A percentile compares a stretch with the other conserved stretches of the same genome.
These are phyloP conservation scores for Claviceps fusiformis DNA, from an alignment of 2,329 filamentous ascomycete genomes.

Conservation along the genomic window DNA sequence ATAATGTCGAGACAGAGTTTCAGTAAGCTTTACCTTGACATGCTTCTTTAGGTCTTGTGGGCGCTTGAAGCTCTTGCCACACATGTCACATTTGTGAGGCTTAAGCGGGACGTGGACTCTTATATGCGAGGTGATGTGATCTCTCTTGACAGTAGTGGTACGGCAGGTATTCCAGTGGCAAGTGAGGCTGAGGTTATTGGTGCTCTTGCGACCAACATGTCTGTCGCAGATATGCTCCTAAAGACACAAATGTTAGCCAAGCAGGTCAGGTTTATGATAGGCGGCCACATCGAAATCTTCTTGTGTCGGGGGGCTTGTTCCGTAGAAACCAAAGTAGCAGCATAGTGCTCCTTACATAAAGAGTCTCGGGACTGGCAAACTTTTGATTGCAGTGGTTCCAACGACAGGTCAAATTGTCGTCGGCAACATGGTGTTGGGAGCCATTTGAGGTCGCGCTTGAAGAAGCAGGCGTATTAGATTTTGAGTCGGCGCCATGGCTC, in stretches of 20 bases:
- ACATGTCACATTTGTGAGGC: constrained; percentile 98
- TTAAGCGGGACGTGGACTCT: constrained; percentile 97
- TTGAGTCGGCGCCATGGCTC: constrained; percentile 30
- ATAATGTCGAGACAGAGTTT: neutral
- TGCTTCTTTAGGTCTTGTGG: constrained; percentile 99
- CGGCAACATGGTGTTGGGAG: constrained; percentile 27
- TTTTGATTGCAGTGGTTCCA: constrained; percentile 47
- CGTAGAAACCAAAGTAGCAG: too few relatives aligned
- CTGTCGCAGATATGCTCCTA: constrained; percentile 97
- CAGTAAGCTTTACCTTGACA: constrained; percentile 51
- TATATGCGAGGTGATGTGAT: constrained; percentile 98
- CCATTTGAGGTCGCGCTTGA: constrained; percentile 33
- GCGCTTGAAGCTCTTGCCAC: constrained; percentile 96
- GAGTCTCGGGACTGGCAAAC: constrained; percentile 41
- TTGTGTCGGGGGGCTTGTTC: neutral
- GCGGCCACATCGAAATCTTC: neutral
- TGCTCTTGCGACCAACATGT: constrained; percentile 97
- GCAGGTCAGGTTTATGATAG: neutral
- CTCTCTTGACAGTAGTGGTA: constrained; percentile 94
- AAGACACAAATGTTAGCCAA: constrained; percentile 3
- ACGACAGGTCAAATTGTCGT: constrained; percentile 46
- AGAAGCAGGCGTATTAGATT: constrained; percentile 38
- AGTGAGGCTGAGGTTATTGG: constrained; percentile 93
- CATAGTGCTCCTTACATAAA: constrained; percentile 37
- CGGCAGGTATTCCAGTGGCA: constrained; percentile 96